phyloP scores from a whole-genome alignment of 768 basidiomycete genomes.

The Panaeolus cyanescens region DNA sequence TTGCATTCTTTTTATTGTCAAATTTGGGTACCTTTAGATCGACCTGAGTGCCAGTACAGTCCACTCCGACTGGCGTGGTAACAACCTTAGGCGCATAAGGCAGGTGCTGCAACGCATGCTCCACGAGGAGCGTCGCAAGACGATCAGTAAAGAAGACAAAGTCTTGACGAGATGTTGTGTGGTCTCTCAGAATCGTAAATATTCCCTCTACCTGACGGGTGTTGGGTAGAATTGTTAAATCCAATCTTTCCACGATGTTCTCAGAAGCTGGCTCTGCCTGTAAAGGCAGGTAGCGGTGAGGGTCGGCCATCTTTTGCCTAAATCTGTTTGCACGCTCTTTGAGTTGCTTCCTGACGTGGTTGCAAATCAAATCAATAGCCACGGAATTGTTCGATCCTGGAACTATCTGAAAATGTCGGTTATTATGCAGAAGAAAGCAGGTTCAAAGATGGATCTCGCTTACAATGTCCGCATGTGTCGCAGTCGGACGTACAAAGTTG shows the following conservation, averaged over 20 bases:
- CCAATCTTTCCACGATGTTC: constrained; percentile 42
- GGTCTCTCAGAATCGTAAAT: constrained; percentile 81
- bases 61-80: constrained; percentile 63
- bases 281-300: constrained; percentile 38
- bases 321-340: constrained; percentile 76
- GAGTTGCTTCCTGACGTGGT: constrained; percentile 85
- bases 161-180: constrained; percentile 71
- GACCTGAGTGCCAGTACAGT: constrained; percentile 61
- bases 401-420: constrained; percentile 68
- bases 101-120: constrained; percentile 82
- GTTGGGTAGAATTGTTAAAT: constrained; percentile 69
- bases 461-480: constrained; percentile 89
- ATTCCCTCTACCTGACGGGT: constrained; percentile 88
- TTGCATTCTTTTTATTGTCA: no score
- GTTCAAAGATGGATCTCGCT: constrained; percentile 10
- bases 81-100: constrained; percentile 67
- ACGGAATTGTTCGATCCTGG: constrained; percentile 88
- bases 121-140: constrained; percentile 80
- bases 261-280: constrained; percentile 40
- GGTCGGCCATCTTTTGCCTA: constrained; percentile 70
- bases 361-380: constrained; percentile 91
- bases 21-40: constrained; percentile 66
- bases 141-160: constrained; percentile 94
- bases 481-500: constrained; percentile 88
- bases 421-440: neutral